Evolutionary conservation across 2,329 filamentous ascomycete genomes (phyloP).

Genomic region (Penicillium sp.): DNA sequence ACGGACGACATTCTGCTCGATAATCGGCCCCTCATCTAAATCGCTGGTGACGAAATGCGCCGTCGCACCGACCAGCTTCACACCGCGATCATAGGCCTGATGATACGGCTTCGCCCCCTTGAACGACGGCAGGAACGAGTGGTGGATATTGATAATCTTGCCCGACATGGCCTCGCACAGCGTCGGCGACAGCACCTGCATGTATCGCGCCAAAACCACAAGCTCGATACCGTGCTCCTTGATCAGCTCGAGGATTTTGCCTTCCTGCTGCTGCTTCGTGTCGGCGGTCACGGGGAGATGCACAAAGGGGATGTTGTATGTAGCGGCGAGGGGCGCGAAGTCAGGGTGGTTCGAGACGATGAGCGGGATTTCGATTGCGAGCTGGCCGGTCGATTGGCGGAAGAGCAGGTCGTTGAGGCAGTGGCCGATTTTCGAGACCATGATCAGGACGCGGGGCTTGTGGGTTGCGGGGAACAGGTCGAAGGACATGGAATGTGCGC

Average conservation of each 20-base stretch:
- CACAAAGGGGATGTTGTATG: slow-evolving; percentile 78
- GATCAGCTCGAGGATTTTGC: slow-evolving; percentile 72
- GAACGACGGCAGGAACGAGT: slow-evolving; percentile 84
- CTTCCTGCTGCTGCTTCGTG: slow-evolving; percentile 76
- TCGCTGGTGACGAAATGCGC: slow-evolving; percentile 87
- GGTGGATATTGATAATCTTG: slow-evolving; percentile 91
- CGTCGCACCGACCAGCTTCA: slow-evolving; percentile 87
- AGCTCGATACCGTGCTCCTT: slow-evolving; percentile 73
- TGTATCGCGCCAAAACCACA: slow-evolving; percentile 81
- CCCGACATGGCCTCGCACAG: slow-evolving; percentile 81
- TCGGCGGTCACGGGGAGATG: slow-evolving; percentile 80
- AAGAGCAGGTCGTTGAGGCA: slow-evolving; percentile 84
- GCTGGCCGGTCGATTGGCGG: slow-evolving; percentile 74
- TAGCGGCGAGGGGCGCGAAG: slow-evolving; percentile 69
- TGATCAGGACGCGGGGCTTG: slow-evolving; percentile 79
- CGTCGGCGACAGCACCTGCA: slow-evolving; percentile 79
- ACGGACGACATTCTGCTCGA: slow-evolving; percentile 79
- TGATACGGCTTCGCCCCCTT: slow-evolving; percentile 90
- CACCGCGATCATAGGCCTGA: slow-evolving; percentile 82
- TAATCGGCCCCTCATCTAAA: slow-evolving; percentile 84
- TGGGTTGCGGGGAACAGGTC: slow-evolving; percentile 69
- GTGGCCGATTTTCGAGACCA: slow-evolving; percentile 89
- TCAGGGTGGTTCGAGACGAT: slow-evolving; percentile 85
- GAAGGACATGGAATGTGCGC: slow-evolving; percentile 71
- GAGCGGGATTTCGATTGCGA: slow-evolving; percentile 75